phyloP scores from a whole-genome alignment of 306 rosid species.

The Cucumis melo region DNA sequence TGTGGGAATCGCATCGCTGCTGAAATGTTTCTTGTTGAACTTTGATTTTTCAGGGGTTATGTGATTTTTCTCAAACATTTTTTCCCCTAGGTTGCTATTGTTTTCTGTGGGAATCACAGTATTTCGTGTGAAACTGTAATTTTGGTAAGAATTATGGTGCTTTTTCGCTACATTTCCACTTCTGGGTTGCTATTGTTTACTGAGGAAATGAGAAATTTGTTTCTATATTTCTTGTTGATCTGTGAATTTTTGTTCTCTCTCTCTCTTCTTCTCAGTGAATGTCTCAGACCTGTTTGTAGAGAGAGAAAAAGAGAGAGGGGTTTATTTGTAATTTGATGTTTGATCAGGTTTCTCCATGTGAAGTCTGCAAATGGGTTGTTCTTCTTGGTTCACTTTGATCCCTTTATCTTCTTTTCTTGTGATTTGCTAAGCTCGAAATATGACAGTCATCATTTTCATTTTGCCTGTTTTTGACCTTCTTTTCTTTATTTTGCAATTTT shows the following conservation, averaged over 20 bases:
- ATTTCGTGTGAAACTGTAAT: not conserved
- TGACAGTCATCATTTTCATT: constrained; percentile 3
- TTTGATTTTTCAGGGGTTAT: not conserved
- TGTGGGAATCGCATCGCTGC: not conserved
- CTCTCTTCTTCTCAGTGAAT: not conserved
- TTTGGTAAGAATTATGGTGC: not conserved
- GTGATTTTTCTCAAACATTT: not conserved
- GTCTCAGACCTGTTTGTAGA: not conserved
- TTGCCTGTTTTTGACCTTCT: constrained; percentile 4
- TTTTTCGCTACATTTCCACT: not conserved
- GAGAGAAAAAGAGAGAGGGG: not conserved
- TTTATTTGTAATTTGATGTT: not conserved
- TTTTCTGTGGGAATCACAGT: not conserved
- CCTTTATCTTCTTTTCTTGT: constrained; percentile 9
- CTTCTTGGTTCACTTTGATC: not conserved
- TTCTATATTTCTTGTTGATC: not conserved
- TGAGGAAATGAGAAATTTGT: not conserved
- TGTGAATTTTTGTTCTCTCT: not conserved
- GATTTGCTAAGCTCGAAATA: not conserved
- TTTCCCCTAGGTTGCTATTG: not conserved
- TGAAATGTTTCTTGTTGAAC: not conserved
- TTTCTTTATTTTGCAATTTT: not conserved
- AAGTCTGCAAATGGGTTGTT: constrained; percentile 1
- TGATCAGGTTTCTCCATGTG: constrained; percentile 1
- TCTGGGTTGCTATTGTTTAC: not conserved